phyloP scores from a whole-genome alignment of 352 stramenopile genomes.

The Halophytophthora polymorphica region DNA sequence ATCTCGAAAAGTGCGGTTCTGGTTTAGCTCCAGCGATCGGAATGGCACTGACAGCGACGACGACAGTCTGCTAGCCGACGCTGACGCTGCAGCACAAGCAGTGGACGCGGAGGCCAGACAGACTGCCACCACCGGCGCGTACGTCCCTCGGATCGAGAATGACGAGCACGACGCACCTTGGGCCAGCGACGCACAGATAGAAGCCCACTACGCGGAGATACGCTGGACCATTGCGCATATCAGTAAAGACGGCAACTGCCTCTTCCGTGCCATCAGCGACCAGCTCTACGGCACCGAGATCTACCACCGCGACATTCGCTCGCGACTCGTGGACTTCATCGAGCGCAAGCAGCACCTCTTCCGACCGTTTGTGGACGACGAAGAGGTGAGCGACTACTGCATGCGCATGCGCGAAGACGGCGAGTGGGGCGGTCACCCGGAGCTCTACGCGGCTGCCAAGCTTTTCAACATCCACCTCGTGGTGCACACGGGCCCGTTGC shows the following conservation, averaged over 20 bases:
- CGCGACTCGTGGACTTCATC: constrained; percentile 43
- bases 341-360: constrained; percentile 33
- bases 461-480: constrained; percentile 63
- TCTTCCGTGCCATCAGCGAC: constrained; percentile 57
- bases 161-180: constrained; percentile 25
- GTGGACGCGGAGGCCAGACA: constrained; percentile 9
- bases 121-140: constrained; percentile 7
- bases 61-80: constrained; percentile 9
- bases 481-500: constrained; percentile 47
- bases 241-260: constrained; percentile 45
- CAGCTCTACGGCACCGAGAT: constrained; percentile 49
- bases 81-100: constrained; percentile 9
- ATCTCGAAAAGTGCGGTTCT: constrained; percentile 19
- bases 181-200: constrained; percentile 36
- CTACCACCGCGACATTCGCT: constrained; percentile 41
- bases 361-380: constrained; percentile 37
- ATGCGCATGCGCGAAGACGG: constrained; percentile 43
- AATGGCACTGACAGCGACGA: neutral
- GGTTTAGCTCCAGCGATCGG: constrained; percentile 21
- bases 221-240: constrained; percentile 29
- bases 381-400: constrained; percentile 35
- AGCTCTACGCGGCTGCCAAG: constrained; percentile 54
- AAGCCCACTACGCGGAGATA: constrained; percentile 32
- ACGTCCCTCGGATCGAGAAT: constrained; percentile 18
- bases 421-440: constrained; percentile 57